Evolutionary conservation across 1,139 yeast genomes (phyloP), one percentile per base, ranked within the genome.

Genomic region (Pichia sp.): DNA sequence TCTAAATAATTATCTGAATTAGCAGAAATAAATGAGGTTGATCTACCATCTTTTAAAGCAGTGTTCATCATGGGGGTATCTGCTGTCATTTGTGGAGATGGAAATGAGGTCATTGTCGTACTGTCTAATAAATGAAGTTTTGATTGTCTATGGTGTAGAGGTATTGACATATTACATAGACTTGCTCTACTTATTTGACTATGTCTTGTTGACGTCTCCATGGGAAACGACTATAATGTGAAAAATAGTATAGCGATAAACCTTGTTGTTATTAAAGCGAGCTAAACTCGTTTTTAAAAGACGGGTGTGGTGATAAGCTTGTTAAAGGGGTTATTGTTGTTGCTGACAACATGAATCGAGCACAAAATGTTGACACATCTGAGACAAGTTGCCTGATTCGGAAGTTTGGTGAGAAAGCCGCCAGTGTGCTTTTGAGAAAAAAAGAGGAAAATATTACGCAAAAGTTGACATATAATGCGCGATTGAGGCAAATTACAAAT

Each of bases 61-160:
- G 14, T 2, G 5, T 41, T 11, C 22, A 6, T 13, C n/a, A 42
- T 9, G 16, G 27, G 27, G 1, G 33, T 28, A 28, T 42, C 18
- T 16, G 18, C 10, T 25, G 16, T 19, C 1, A 84, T 87, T 25
- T 84, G 85, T 3, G 85, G 81, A 39, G 81, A 64, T 7, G 89
- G 89, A 57, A 83, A 76, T 2, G 89, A 83, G 0, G 91, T 84
- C 50, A 85, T 67, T 22, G 77, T 76, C 9, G 77, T 73, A 60
- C 75, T 80, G 62, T 85, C 89, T 7, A 84, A 72, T 52, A 84
- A 70, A 57, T 84, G 90, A 14, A 85, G 69, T 53, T 75, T 74
- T 1, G 90, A 84, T 18, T 68, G 64, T 45, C 67, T 67, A 33
- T 55, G 63, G 49, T 50, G 53, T 29, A 55, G 33, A 14, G 16